Base-by-base conservation (phyloP, 306 rosid species). In the Purshia tridentata region DNA sequence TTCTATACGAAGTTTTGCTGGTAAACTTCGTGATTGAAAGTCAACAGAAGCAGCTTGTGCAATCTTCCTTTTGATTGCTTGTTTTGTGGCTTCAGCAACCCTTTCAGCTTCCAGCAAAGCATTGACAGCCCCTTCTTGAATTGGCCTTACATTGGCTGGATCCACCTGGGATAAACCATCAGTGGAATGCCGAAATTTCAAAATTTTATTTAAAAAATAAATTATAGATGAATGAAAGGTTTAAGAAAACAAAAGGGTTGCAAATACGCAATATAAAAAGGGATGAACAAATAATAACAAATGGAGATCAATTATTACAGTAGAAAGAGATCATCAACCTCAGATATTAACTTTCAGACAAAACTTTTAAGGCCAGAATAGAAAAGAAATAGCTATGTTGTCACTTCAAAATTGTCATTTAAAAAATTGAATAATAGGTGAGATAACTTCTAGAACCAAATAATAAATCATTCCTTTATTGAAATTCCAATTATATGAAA, bases 81-180 rank as follows among this genome's bases (percentile, higher is more conserved):
- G 97, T 67, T 94, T 94, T 72, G 99, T 94, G 62, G 97, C 98
- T 86, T 94, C 97, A 51, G 99, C 98, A 78, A 88, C 88, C 75
- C 81, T 89, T 80, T 94, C 97, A 47, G 97, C 99, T 85, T 94
- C 97, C 77, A 87, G 74, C 81, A 94, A 84, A 55, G 99, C 74
- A 85, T 91, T 75, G 52, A 89, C 90, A 78, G 82, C 83, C 45
- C 85, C 92, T 84, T 91, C 92, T 88, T 89, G 84, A 79, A 89
- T 76, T 80, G 85, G 82, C 84, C 96, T 89, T 73, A 94, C 76
- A 77, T 94, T 94, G 67, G 86, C 96, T 82, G 96, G 99, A 81
- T 91, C 99, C 66, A 94, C 99, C 99, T 94, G 83, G 74, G 71
- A 80, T 77, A 80, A 76, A 68, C 53, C 15, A 76, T 49, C 49